Evolutionary conservation across 2,329 filamentous ascomycete genomes (phyloP).

Genomic region (Alternaria infectoria): DNA sequence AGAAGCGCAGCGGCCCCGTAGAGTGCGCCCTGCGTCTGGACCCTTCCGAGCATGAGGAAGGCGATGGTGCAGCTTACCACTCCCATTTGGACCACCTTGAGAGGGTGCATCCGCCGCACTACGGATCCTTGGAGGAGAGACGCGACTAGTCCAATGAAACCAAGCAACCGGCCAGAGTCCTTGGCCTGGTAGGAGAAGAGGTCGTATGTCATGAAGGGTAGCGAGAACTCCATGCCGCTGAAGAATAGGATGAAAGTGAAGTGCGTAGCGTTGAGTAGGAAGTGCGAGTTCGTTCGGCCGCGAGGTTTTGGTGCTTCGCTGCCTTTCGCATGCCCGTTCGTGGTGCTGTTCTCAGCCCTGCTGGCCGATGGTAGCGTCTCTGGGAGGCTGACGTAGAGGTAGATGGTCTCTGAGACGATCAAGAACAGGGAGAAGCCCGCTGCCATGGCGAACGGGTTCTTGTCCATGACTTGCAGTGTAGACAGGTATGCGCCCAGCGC

Average conservation of each 20-base stretch:
- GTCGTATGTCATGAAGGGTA: constrained; percentile 97
- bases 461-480: constrained; percentile 75
- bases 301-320: constrained; percentile 25
- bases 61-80: constrained; percentile 77
- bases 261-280: constrained; percentile 82
- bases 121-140: constrained; percentile 93
- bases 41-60: constrained; percentile 77
- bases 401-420: constrained; percentile 85
- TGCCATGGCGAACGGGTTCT: constrained; percentile 92
- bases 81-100: constrained; percentile 79
- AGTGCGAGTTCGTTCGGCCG: constrained; percentile 78
- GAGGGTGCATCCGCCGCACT: constrained; percentile 80
- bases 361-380: constrained; percentile 74
- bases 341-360: constrained; percentile 18
- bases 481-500: constrained; percentile 88
- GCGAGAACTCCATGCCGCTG: constrained; percentile 95
- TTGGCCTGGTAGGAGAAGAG: constrained; percentile 82
- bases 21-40: constrained; percentile 71
- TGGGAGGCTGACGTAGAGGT: constrained; percentile 82
- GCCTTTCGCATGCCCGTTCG: constrained; percentile 26
- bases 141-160: constrained; percentile 88
- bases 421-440: constrained; percentile 85
- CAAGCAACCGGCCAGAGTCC: constrained; percentile 83
- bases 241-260: constrained; percentile 95
- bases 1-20: constrained; percentile 84